Conservation (phyloP, 345 rosid genomes). For the Anacardium occidentale region DNA sequence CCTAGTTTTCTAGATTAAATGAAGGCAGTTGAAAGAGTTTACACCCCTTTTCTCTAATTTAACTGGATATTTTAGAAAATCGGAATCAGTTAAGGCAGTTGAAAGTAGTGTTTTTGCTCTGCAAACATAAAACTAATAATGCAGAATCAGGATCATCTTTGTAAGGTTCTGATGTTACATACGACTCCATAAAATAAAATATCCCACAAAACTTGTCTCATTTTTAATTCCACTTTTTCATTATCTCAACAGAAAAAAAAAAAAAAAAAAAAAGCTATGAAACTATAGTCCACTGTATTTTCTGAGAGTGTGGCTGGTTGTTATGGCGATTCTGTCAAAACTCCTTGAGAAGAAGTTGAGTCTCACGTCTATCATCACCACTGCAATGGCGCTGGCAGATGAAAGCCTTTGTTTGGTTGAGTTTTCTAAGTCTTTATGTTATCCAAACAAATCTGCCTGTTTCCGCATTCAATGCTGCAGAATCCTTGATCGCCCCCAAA, state of each 20-base stretch:
- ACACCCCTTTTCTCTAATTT: too few relatives aligned
- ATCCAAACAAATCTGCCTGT: conserved; percentile 60
- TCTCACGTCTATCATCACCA: conserved; percentile 30
- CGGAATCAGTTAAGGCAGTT: too few relatives aligned
- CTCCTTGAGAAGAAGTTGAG: conserved; percentile 33
- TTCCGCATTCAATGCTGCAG: conserved; percentile 72
- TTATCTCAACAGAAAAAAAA: not conserved
- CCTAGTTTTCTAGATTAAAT: not conserved
- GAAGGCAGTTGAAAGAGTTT: too few relatives aligned
- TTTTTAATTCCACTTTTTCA: not conserved
- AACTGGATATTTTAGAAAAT: too few relatives aligned
- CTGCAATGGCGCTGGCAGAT: conserved; percentile 37
- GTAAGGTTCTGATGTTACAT: too few relatives aligned
- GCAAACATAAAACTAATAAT: too few relatives aligned
- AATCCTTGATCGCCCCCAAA: conserved; percentile 77
- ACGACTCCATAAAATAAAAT: not conserved
- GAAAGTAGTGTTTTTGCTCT: too few relatives aligned
- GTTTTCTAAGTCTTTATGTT: conserved; percentile 47
- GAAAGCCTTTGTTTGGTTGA: conserved; percentile 40
- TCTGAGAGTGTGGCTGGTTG: conserved; percentile 24
- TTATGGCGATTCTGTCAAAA: conserved; percentile 29
- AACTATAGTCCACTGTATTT: conserved; percentile 31
- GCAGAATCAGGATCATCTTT: too few relatives aligned
- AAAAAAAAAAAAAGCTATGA: conserved; percentile 15
- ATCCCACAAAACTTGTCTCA: not conserved